phyloP scores from a whole-genome alignment of 2,329 filamentous ascomycete species.

The Claviceps cyperi region DNA sequence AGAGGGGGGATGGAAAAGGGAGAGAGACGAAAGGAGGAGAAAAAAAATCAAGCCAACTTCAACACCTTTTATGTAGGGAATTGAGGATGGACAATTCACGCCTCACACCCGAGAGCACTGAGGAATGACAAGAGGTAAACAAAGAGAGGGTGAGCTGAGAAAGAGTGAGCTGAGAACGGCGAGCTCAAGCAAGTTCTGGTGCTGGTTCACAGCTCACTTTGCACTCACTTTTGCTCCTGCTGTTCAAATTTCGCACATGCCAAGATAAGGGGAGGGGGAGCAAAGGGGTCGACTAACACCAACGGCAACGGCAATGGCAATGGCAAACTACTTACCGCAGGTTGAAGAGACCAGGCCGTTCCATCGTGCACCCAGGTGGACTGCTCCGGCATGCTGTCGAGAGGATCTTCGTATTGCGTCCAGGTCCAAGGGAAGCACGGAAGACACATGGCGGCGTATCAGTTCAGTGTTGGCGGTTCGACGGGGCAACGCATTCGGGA shows the following conservation, averaged over 20 bases:
- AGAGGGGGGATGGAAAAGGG: background rate
- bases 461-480: background rate
- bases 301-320: too few species aligned
- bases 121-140: background rate
- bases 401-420: constrained; percentile 30
- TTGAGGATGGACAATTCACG: background rate
- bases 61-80: too few species aligned
- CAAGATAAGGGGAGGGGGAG: too few species aligned
- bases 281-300: too few species aligned
- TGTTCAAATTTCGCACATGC: too few species aligned
- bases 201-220: constrained; percentile 5
- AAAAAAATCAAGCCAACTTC: background rate
- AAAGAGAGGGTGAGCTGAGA: background rate
- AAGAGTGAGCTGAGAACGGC: too few species aligned
- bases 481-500: too few species aligned
- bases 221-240: constrained; percentile 3
- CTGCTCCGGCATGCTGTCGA: constrained; percentile 24
- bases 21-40: background rate
- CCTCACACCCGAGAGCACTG: background rate
- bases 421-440: constrained; percentile 36
- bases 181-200: background rate
- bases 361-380: constrained; percentile 27
- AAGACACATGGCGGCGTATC: constrained; percentile 33
- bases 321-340: constrained; percentile 20
- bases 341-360: constrained; percentile 22